Base-by-base conservation (phyloP, 768 basidiomycete genomes). In the Sporobolomyces phaffii region DNA sequence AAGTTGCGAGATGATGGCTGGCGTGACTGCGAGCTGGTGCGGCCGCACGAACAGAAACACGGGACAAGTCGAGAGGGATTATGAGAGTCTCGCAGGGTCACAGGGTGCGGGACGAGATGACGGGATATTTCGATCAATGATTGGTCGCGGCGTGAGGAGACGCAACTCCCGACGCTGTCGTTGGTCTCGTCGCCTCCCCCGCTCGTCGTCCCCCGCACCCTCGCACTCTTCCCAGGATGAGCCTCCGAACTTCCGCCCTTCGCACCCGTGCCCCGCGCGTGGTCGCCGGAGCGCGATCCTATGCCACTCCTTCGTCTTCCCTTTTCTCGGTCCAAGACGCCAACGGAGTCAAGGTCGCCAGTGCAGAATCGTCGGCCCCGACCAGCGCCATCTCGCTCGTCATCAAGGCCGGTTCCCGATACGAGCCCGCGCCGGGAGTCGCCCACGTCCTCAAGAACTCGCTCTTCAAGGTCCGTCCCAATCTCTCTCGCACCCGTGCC, bases 381-480 rank as follows among this genome's bases (percentile, higher is more conserved):
- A 93, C 91, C 8, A 82, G 89, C 33, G 84, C 88, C 60, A 84
- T 99, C 76, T 91, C 91, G 54, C 82, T 97, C 75, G 83, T 94
- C 69, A 85, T 96, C 78, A 94, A 92, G 79, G 94, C 90, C 62
- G 94, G 94, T 60, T 86, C 86, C 76, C 82, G 96, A 75, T 92
- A 85, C 77, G 89, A 99, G 82, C 79, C 85, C 69, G 87, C 87
- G 76, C 85, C 91, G 47, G 94, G 94, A 74, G 85, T 91, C 64
- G 92, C 94, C 3, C 90, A 94, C 81, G 87, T 85, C 68, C 83
- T 97, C 79, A 96, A 96, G 84, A 93, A 91, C 85, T 97, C 92
- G 84, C 88, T 92, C 65, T 98, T 94, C 86, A 97, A 96, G 88
- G 94, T 97, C 72, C 52, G 85, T 76, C 33, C 49, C 38, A 11